Evolutionary conservation across 129 eudicot genomes (phyloP).

Genomic region (Chrysanthemum makinoi): DNA sequence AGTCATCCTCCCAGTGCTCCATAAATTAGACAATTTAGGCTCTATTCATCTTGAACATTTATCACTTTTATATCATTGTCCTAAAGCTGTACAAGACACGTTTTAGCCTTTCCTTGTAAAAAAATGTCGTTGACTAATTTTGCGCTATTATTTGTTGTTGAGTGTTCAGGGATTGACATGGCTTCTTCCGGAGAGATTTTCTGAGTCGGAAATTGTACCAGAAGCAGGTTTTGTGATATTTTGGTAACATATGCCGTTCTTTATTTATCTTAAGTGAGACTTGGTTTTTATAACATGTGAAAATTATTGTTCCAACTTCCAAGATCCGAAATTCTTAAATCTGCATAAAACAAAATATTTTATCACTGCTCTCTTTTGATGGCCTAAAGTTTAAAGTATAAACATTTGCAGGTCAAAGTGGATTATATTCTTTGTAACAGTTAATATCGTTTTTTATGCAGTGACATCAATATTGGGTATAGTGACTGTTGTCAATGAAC

Average conservation of each 20-base stretch:
- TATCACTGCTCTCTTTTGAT: background rate
- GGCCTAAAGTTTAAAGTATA: constrained; percentile 16
- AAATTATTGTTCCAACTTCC: too few relatives aligned
- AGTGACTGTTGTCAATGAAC: constrained; percentile 75
- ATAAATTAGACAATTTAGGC: too few relatives aligned
- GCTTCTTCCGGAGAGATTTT: constrained; percentile 98
- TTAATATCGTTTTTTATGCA: constrained; percentile 32
- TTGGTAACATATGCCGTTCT: constrained; percentile 72
- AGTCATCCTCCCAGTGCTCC: too few relatives aligned
- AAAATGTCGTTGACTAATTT: background rate
- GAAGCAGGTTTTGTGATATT: constrained; percentile 99
- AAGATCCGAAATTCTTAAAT: too few relatives aligned
- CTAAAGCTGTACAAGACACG: too few relatives aligned
- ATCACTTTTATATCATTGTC: too few relatives aligned
- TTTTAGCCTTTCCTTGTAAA: background rate
- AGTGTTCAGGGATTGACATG: constrained; percentile 86
- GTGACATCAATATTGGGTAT: constrained; percentile 87
- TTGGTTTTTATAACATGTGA: too few relatives aligned
- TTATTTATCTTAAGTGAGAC: constrained; percentile 14
- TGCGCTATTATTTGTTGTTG: background rate
- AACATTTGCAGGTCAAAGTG: constrained; percentile 3
- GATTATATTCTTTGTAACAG: constrained; percentile 15
- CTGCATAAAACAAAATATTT: background rate
- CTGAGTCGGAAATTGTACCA: constrained; percentile 92
- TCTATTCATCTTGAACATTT: too few relatives aligned